Base-by-base conservation (phyloP, 331 rosid genomes). In the Acacia concinna region DNA sequence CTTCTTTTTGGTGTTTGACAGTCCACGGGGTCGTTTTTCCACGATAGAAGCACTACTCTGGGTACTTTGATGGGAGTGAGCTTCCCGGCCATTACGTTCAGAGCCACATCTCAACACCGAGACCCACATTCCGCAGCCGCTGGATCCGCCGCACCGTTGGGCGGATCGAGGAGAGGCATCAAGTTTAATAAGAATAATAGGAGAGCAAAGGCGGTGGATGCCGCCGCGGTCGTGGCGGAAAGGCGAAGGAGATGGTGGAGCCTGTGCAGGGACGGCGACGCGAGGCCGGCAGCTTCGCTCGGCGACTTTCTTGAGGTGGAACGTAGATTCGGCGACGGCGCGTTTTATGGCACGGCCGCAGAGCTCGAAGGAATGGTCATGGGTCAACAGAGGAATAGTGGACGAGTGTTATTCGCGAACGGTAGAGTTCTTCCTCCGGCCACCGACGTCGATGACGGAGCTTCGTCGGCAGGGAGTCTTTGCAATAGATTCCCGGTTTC, bases 21-120 rank as follows among this genome's bases (percentile, higher is more conserved):
- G 99, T 96, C 99, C 7, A 96, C 99, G 8, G 99, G 99, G 37
- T 96, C 99, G 6, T 96, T 96, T 82, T 96, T 96, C 81, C 99
- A 96, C 73, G 99, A 96, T 56, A 79, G 98, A 81, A 96, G 99
- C 87, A 96, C 99, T 3, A 96, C 97, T 25, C 60, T 96, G 51
- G 99, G 99, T 23, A 90, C 99, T 8, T 84, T 96, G 23, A 96
- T 96, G 99, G 99, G 99, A 6, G 98, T 96, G 56, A 96, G 89
- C 79, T 96, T 91, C 82, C 98, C 99, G 1, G 85, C 96, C 41
- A 89, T 93, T 66, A 76, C 96, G n/a, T 93, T 93, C 90, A 83
- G 98, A 80, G 96, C 87, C 0, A 96, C 97, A 3, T 93, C 97
- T 4, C 98, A 95, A 81, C 71, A 81, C 81, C 88, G 90, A 1